Evolutionary conservation across 2,329 filamentous ascomycete genomes (phyloP).

Genomic region (Harringtonia lauricola): DNA sequence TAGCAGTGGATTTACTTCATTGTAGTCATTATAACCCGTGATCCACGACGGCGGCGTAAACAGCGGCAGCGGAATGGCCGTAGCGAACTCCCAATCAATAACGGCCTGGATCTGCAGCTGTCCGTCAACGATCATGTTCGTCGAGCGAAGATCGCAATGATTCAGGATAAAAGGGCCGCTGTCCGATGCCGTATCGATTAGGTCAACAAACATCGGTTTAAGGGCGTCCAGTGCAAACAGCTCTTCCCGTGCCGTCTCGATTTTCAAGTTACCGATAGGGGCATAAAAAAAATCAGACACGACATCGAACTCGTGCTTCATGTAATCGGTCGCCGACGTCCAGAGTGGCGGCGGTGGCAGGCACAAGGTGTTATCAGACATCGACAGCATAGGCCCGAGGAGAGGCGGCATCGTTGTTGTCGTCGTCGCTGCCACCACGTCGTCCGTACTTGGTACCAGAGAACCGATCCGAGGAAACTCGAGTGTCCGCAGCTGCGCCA

Average conservation of each 20-base stretch:
- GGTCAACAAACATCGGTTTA: neutral
- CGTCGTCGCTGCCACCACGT: neutral
- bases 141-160: constrained; percentile 14
- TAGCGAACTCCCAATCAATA: constrained; percentile 18
- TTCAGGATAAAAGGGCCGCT: constrained; percentile 13
- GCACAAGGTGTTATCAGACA: constrained; percentile 4
- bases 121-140: constrained; percentile 17
- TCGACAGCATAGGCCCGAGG: constrained; percentile 11
- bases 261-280: constrained; percentile 4
- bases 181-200: neutral
- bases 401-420: neutral
- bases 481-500: constrained; percentile 13
- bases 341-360: neutral
- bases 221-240: constrained; percentile 13
- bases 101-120: constrained; percentile 13
- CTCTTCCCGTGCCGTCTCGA: constrained; percentile 8
- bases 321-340: neutral
- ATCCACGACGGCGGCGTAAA: constrained; percentile 11
- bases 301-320: constrained; percentile 1
- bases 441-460: constrained; percentile 13
- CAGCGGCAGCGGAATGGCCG: constrained; percentile 6
- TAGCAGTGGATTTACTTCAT: neutral
- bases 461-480: constrained; percentile 16
- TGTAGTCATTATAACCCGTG: constrained; percentile 3
- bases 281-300: constrained; percentile 4